Base-by-base conservation (phyloP, 2,329 filamentous ascomycete species). In the Epichloe sibirici region DNA sequence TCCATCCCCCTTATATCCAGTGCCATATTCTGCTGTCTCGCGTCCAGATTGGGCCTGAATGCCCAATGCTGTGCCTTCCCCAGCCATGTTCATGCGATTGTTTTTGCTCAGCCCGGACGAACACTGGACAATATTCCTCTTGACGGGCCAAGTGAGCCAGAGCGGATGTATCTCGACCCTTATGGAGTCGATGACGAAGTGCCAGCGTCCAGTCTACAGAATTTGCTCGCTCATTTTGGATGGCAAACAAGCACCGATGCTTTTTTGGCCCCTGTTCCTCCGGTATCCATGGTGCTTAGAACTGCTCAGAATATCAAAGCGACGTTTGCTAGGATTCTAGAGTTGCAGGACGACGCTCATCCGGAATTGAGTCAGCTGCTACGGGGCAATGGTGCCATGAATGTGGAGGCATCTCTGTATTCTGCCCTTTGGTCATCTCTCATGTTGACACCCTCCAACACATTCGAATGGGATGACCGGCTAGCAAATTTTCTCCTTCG, bases 1-100 rank as follows among this genome's bases (percentile, higher is more conserved):
- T 91, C 90, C 1, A 75, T 96, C 8, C 93, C 91, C 2, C 76
- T 96, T 49, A 85, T 96, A 56, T 93, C 89, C 2, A 85, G 85
- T 52, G 85, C 85, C 55, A 95, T 97, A 56, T 98, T 85, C 68
- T 93, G 86, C 62, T 83, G 82, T 53, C 67, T 97, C 15, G 90
- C 89, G 1, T 76, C 79, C 51, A 78, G 86, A 39, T 65, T 96
- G 12, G 86, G 85, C 2, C 68, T 98, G 46, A 77, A 85, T 59
- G 88, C 90, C 0, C 80, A 82, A 37, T 89, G 87, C 51, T 91
- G 87, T 59, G 83, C 85, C 44, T 87, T 91, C 61, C 89, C 91
- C 3, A 86, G 82, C 57, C 90, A 96, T 63, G 88, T 95, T 13
- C 85, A 95, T 63, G 86, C 82, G 17, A 82, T 94, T 50, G 81